Conservation (phyloP, 768 basidiomycete genomes). For the Hortiboletus campestris region DNA sequence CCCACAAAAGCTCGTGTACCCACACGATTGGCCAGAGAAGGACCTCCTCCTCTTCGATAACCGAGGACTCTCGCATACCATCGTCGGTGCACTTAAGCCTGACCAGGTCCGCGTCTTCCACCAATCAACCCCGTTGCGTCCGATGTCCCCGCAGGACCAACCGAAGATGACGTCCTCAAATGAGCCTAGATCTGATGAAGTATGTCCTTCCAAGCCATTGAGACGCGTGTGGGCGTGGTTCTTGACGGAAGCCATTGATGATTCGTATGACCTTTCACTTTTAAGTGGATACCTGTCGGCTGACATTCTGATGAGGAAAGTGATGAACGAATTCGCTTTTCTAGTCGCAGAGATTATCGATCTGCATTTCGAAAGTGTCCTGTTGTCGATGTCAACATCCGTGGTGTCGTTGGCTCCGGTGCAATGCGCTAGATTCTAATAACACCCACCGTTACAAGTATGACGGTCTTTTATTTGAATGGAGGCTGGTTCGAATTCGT, state of each 20-base stretch:
- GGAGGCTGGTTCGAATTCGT: constrained; percentile 2
- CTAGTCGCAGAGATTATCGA: constrained; percentile 3
- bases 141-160: constrained; percentile 46
- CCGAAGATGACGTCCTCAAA: constrained; percentile 39
- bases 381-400: not conserved
- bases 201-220: not conserved
- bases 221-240: not conserved
- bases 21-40: constrained; percentile 76
- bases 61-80: constrained; percentile 61
- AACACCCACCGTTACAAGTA: not conserved
- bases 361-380: constrained; percentile 1
- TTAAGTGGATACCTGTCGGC: not conserved
- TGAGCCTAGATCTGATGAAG: constrained; percentile 38
- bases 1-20: constrained; percentile 61
- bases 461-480: constrained; percentile 1
- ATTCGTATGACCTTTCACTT: not conserved
- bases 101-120: constrained; percentile 48
- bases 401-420: not conserved
- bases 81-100: constrained; percentile 60
- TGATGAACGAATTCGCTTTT: constrained; percentile 1
- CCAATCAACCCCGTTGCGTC: constrained; percentile 57
- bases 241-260: not conserved
- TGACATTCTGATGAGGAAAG: not conserved
- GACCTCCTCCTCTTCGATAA: constrained; percentile 73
- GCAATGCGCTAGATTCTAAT: not conserved